Percentiles rank a stretch among this genome's conserved stretches.
phyloP scores from a whole-genome alignment of 208 protist species.

The Trypanosoma melophagium region DNA sequence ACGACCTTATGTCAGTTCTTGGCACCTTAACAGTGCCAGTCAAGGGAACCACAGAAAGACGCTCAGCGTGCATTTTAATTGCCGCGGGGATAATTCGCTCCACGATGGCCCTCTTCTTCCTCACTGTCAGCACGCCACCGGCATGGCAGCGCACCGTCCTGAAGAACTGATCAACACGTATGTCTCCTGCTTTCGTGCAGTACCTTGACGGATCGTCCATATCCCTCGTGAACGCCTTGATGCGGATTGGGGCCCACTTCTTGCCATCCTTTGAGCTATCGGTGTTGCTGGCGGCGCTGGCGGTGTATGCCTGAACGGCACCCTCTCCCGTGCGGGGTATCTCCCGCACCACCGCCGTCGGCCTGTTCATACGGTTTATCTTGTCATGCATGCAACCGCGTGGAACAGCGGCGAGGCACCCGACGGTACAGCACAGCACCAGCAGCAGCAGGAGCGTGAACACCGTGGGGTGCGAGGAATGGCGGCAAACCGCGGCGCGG shows the following conservation, averaged over 20 bases:
- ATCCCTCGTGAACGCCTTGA: conserved; percentile 13
- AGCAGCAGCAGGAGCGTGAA: neutral
- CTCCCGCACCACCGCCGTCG: neutral
- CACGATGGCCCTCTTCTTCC: conserved; percentile 28
- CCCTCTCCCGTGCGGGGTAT: neutral
- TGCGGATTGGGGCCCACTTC: neutral
- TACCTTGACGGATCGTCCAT: conserved; percentile 33
- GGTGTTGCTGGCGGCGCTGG: neutral
- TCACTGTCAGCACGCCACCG: conserved; percentile 33
- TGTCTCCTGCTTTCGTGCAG: conserved; percentile 34
- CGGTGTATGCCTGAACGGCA: neutral
- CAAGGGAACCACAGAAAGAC: conserved; percentile 42
- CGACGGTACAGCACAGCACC: neutral
- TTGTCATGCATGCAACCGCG: neutral
- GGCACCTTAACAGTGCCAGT: conserved; percentile 23
- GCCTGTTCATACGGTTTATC: neutral
- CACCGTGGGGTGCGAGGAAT: neutral
- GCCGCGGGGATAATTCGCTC: conserved; percentile 37
- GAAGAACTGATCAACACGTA: conserved; percentile 23
- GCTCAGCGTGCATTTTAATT: conserved; percentile 40
- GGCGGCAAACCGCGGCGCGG: neutral
- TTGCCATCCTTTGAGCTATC: neutral
- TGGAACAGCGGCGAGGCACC: neutral
- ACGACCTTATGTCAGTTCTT: conserved; percentile 3
- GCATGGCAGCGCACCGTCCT: conserved; percentile 22